Evolutionary conservation across 2,329 filamentous ascomycete genomes (phyloP), one percentile per base, ranked within the genome.

Genomic region (Drechslerella coelobrocha): DNA sequence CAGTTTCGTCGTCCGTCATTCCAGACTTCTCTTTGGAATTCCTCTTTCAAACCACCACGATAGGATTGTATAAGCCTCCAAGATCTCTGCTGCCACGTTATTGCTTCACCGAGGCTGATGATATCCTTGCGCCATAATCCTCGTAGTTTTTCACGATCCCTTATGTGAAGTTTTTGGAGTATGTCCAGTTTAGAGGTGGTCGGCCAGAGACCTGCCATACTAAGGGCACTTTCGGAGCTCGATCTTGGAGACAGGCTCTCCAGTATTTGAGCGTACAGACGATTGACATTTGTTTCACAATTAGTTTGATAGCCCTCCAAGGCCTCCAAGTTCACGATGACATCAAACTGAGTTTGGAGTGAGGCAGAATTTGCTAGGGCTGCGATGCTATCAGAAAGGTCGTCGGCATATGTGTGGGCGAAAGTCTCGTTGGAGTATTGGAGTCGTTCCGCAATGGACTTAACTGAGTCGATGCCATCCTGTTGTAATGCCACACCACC

Each of bases 131-230:
- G 3, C 65, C 65, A 71, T 21, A n/a, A 23, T 12, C 2, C 3
- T 6, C 4, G 24, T 14, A 23, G 63, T 19, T n/a, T 4, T 0
- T 26, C 12, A 17, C 65, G 29, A 1, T 24, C 6, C 8, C 29
- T 53, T 7, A 71, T 3, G 0, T 39, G 53, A 12, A 71, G 27
- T 12, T 24, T 5, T 8, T 53, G 52, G 23, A 71, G 37, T n/a
- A 63, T 14, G 1, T 63, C 37, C 4, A 57, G 1, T 5, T 34
- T 62, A 4, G 45, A 43, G 8, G 31, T 29, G 2, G 17, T 51
- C 2, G 65, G 65, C 72, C 74, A 72, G 54, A 75, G 59, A 7
- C 74, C 74, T 17, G 10, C 12, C 10, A n/a, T 0, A 12, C 23
- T 7, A 12, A 41, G 34, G 5, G 52, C 7, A 3, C 43, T 52